Conservation (phyloP, 208 protist genomes). For the Acanthamoeba healyi region DNA sequence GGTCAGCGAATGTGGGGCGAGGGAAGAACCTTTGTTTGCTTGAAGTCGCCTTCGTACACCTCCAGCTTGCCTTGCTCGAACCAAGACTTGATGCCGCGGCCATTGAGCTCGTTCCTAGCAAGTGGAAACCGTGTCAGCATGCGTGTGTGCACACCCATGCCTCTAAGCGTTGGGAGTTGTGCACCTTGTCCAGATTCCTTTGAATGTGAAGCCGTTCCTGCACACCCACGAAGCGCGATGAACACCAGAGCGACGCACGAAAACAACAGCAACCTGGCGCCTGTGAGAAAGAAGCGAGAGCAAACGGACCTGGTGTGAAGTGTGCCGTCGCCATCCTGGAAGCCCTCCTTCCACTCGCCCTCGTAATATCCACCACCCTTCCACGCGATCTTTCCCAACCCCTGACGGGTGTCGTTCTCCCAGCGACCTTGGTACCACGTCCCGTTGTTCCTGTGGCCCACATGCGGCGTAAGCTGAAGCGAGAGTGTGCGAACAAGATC, state of each 20-base stretch:
- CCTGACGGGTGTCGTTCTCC: background rate
- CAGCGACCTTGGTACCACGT: slow-evolving; percentile 10
- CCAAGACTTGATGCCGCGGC: background rate
- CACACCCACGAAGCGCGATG: background rate
- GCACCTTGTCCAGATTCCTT: background rate
- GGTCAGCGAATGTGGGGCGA: background rate
- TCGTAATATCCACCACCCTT: slow-evolving; percentile 17
- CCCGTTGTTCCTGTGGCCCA: background rate
- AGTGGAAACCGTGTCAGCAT: background rate
- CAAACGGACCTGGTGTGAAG: background rate
- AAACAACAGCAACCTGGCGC: too few species aligned
- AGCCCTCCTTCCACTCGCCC: background rate
- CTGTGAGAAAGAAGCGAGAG: background rate
- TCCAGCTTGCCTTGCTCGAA: background rate
- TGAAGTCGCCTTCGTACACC: background rate
- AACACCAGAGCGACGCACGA: background rate
- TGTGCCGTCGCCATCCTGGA: background rate
- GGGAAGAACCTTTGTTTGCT: background rate
- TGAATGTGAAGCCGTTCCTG: slow-evolving; percentile 20
- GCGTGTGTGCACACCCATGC: too few species aligned
- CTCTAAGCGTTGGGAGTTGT: too few species aligned
- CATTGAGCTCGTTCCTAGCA: slow-evolving; percentile 30
- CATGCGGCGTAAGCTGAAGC: too few species aligned
- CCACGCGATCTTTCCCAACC: background rate
- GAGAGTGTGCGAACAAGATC: too few species aligned